phyloP scores from a whole-genome alignment of 148 eudicot species.

The Camellia granthamiana region DNA sequence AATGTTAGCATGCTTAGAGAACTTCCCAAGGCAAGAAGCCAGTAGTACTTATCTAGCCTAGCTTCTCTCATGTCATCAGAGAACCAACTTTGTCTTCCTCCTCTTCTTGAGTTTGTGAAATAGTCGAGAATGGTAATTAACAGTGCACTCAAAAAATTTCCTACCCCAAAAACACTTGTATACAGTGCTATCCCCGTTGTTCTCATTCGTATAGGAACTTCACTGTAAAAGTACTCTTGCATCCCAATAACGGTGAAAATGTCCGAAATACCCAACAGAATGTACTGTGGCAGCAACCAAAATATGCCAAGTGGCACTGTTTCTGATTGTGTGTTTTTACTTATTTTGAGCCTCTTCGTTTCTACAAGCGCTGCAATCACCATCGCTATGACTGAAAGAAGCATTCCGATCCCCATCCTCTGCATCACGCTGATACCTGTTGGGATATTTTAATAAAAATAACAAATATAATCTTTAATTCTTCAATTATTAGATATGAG shows the following conservation, averaged over 20 bases:
- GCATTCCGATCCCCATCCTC: slow-evolving; percentile 86
- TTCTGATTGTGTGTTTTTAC: slow-evolving; percentile 17
- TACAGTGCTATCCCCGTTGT: slow-evolving; percentile 85
- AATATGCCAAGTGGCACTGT: slow-evolving; percentile 41
- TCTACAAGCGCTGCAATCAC: slow-evolving; percentile 69
- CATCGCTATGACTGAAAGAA: slow-evolving; percentile 77
- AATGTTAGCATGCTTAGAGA: slow-evolving; percentile 52
- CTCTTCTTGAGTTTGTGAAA: slow-evolving; percentile 34
- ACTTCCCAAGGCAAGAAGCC: slow-evolving; percentile 65
- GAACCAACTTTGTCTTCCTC: slow-evolving; percentile 59
- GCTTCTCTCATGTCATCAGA: slow-evolving; percentile 76
- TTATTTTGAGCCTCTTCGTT: slow-evolving; percentile 44
- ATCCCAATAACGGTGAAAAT: slow-evolving; percentile 87
- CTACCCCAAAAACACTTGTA: slow-evolving; percentile 83
- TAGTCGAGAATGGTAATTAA: slow-evolving; percentile 54
- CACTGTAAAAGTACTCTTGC: slow-evolving; percentile 87
- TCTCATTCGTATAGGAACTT: slow-evolving; percentile 71
- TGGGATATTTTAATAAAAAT: no score
- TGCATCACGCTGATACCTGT: slow-evolving; percentile 50
- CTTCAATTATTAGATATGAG: no score
- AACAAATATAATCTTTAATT: no score
- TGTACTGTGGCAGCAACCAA: slow-evolving; percentile 87
- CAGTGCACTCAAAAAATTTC: slow-evolving; percentile 74
- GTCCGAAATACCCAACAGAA: slow-evolving; percentile 74
- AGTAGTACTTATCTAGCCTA: slow-evolving; percentile 78